Percentiles rank a stretch among this genome's conserved stretches.
Conservation (phyloP, 805 yeast genomes). For the Yarrowia sp. region DNA sequence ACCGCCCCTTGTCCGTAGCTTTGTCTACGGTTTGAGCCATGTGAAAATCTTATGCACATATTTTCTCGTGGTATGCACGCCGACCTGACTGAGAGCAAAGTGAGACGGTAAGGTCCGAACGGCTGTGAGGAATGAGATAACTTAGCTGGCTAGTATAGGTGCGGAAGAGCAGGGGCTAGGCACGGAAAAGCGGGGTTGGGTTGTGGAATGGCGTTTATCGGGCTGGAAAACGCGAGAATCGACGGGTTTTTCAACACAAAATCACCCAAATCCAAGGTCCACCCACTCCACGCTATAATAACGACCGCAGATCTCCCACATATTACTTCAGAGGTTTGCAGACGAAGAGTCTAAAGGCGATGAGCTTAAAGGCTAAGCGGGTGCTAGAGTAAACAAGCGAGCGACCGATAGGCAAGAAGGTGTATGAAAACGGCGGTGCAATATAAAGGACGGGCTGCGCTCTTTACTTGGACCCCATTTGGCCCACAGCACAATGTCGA, state of each 20-base stretch:
- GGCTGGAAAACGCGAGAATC: no score
- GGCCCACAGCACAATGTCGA: conserved; percentile 20
- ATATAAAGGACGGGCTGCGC: conserved; percentile 18
- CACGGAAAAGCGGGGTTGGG: background rate
- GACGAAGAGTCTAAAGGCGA: conserved; percentile 16
- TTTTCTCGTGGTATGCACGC: conserved; percentile 14
- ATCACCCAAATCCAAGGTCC: no score
- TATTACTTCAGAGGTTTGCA: conserved; percentile 8
- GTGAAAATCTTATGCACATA: conserved; percentile 25
- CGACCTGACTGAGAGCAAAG: conserved; percentile 2
- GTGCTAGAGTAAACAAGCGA: conserved; percentile 19
- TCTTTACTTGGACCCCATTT: background rate
- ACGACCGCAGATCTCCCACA: conserved; percentile 14
- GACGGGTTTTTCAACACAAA: no score
- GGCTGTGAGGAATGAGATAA: conserved; percentile 14
- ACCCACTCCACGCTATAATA: no score
- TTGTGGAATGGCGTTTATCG: no score
- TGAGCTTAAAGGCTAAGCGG: conserved; percentile 6
- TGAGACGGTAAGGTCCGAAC: conserved; percentile 1
- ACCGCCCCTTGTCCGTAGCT: conserved; percentile 14
- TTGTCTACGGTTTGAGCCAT: background rate
- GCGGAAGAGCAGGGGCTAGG: background rate
- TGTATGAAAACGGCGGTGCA: background rate
- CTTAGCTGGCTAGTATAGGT: background rate
- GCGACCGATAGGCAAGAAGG: conserved; percentile 7